phyloP scores from a whole-genome alignment of 2,329 filamentous ascomycete species.

The Aspergillus persii region DNA sequence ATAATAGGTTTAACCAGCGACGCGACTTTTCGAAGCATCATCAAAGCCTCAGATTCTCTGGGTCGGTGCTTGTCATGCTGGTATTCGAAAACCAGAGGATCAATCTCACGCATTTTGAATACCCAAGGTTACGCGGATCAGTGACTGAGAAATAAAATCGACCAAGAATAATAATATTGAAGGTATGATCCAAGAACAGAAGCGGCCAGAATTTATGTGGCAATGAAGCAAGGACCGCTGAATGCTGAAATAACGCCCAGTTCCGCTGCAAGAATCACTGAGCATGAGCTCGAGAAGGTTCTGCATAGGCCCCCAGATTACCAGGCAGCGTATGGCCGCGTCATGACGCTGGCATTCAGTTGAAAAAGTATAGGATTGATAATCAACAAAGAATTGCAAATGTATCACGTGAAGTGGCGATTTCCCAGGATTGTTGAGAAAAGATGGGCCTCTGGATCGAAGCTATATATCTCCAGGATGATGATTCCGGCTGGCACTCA shows the following conservation, averaged over 20 bases:
- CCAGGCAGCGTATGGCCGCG: neutral
- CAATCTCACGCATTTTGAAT: constrained; percentile 42
- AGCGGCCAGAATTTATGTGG: neutral
- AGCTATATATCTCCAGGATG: neutral
- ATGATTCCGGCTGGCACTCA: neutral
- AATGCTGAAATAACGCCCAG: neutral
- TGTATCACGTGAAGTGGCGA: neutral
- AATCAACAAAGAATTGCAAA: neutral
- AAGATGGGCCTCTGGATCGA: neutral
- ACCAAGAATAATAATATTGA: neutral
- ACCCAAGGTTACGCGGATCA: neutral
- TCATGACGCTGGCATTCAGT: neutral
- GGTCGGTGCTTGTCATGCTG: constrained; percentile 52
- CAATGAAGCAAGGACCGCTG: neutral
- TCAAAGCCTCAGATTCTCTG: constrained; percentile 51
- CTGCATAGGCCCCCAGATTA: neutral
- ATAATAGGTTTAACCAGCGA: constrained; percentile 94
- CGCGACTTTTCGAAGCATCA: constrained; percentile 73
- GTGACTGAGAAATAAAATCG: neutral
- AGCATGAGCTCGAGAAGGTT: neutral
- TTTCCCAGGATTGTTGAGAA: neutral
- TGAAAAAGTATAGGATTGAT: neutral
- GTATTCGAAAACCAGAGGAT: constrained; percentile 51
- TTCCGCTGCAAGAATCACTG: neutral
- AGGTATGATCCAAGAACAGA: neutral